phyloP scores from a whole-genome alignment of 345 rosid genomes.

The Corchorus capsularis region DNA sequence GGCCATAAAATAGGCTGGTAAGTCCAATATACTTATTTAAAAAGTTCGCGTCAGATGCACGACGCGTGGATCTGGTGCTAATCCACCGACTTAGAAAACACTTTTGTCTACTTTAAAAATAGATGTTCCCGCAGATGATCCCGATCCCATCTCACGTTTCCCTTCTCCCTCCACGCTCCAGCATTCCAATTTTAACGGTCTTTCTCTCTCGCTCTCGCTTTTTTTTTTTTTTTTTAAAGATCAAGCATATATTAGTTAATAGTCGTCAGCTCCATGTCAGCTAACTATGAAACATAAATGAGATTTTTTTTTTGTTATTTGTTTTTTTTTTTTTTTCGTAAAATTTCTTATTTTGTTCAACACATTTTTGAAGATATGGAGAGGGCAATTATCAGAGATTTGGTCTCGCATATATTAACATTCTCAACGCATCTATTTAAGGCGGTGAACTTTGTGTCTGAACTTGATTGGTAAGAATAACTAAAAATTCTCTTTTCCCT shows the following conservation, averaged over 20 bases:
- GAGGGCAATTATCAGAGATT: conserved; percentile 82
- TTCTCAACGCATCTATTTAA: conserved; percentile 74
- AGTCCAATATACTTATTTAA: too few species aligned
- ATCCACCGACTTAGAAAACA: too few species aligned
- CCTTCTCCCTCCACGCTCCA: too few species aligned
- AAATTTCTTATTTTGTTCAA: conserved; percentile 22
- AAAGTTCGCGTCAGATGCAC: too few species aligned
- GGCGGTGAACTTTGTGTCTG: conserved; percentile 85
- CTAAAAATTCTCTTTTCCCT: conserved; percentile 10
- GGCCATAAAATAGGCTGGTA: too few species aligned
- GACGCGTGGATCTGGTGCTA: too few species aligned
- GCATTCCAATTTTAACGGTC: too few species aligned
- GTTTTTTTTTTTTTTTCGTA: background rate
- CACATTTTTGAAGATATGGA: conserved; percentile 73
- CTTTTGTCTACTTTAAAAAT: too few species aligned
- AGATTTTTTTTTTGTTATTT: background rate
- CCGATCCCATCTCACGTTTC: too few species aligned
- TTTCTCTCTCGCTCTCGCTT: too few species aligned
- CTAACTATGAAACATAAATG: background rate
- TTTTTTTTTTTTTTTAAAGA: too few species aligned
- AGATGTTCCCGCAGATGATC: too few species aligned
- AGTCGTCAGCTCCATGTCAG: background rate
- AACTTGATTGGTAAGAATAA: conserved; percentile 85
- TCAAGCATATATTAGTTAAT: background rate
- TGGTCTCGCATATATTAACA: conserved; percentile 67